phyloP scores from a whole-genome alignment of 2,329 filamentous ascomycete species.

The Fusarium scirpi region DNA sequence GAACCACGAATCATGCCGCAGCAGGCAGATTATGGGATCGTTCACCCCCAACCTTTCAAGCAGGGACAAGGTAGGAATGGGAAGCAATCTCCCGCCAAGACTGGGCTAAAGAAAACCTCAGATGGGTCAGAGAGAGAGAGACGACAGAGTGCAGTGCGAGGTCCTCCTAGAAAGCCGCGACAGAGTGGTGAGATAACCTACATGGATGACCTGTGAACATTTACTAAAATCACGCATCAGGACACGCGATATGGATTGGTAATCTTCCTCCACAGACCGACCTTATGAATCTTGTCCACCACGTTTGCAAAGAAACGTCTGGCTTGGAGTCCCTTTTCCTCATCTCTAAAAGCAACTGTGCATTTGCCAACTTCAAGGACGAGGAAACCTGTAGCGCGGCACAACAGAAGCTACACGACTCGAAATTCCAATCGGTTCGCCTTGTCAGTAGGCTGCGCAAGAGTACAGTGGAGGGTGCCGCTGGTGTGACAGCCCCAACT shows the following conservation, averaged over 20 bases:
- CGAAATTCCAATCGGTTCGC: slow-evolving; percentile 85
- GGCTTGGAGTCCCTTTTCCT: slow-evolving; percentile 91
- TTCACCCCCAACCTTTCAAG: slow-evolving; percentile 23
- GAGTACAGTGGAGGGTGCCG: slow-evolving; percentile 60
- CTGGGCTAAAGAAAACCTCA: slow-evolving; percentile 35
- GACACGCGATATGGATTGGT: slow-evolving; percentile 95
- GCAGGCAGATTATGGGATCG: slow-evolving; percentile 19
- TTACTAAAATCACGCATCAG: slow-evolving; percentile 53
- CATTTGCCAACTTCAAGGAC: slow-evolving; percentile 93
- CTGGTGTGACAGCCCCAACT: slow-evolving; percentile 65
- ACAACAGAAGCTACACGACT: slow-evolving; percentile 89
- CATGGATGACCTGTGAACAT: slow-evolving; percentile 17
- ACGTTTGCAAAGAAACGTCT: slow-evolving; percentile 83
- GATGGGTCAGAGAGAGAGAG: slow-evolving; percentile 41
- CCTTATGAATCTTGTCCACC: slow-evolving; percentile 86
- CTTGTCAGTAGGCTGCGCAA: slow-evolving; percentile 86
- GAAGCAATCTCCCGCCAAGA: slow-evolving; percentile 23
- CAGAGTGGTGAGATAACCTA: slow-evolving; percentile 67
- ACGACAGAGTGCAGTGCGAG: slow-evolving; percentile 48
- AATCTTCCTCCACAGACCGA: slow-evolving; percentile 89
- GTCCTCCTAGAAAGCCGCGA: slow-evolving; percentile 58
- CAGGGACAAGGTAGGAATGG: slow-evolving; percentile 42
- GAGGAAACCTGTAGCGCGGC: slow-evolving; percentile 80
- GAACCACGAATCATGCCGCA: slow-evolving; percentile 45
- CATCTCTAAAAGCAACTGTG: slow-evolving; percentile 97